Conservation (phyloP, 805 yeast species). For the Yarrowia sp. region DNA sequence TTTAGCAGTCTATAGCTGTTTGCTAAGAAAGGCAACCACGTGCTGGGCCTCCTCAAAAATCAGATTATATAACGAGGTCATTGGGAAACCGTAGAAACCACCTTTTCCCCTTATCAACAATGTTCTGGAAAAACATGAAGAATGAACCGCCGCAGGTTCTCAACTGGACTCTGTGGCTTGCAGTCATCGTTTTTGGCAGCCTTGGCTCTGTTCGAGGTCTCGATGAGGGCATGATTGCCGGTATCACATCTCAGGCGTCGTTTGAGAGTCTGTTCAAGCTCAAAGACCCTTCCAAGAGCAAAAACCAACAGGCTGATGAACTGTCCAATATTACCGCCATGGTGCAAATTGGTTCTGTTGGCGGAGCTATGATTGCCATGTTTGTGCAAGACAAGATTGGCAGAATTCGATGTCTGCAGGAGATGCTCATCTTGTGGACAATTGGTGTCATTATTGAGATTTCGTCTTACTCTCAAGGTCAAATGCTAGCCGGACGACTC, state of each 20-base stretch:
- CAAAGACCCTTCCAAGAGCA: neutral
- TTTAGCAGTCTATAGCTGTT: too few relatives aligned
- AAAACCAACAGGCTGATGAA: neutral
- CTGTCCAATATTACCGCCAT: slow-evolving; percentile 8
- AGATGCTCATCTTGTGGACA: neutral
- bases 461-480: neutral
- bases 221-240: slow-evolving; percentile 7
- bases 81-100: too few relatives aligned
- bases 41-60: too few relatives aligned
- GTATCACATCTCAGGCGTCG: neutral
- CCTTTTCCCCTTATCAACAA: neutral
- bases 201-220: slow-evolving; percentile 4
- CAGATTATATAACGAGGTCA: too few relatives aligned
- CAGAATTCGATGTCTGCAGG: slow-evolving; percentile 1
- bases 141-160: slow-evolving; percentile 10
- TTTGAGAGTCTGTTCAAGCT: neutral
- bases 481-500: slow-evolving; percentile 2
- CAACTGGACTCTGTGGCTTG: slow-evolving; percentile 15
- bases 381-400: slow-evolving; percentile 1
- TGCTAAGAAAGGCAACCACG: too few relatives aligned
- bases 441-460: neutral
- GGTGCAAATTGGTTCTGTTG: slow-evolving; percentile 5
- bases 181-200: neutral
- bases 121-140: slow-evolving; percentile 17
- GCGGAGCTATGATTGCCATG: slow-evolving; percentile 1